Conservation (phyloP, 2,329 filamentous ascomycete species). For the Stachybotrys chlorohalonatus region DNA sequence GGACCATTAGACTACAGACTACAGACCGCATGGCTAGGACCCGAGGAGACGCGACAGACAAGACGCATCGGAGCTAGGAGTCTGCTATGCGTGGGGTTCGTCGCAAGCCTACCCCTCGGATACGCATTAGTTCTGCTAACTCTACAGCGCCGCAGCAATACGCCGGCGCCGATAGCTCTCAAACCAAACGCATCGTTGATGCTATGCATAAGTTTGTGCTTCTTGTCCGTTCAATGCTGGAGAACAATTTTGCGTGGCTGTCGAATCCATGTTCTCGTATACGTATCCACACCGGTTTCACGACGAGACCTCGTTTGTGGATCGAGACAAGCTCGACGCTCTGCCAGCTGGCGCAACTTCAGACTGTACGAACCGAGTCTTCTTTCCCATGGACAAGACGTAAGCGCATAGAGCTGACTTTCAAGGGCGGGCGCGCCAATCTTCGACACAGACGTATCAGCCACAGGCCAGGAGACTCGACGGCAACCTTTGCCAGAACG, state of each 20-base stretch:
- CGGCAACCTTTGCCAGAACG: constrained; percentile 32
- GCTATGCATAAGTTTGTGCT: constrained; percentile 39
- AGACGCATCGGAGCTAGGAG: constrained; percentile 44
- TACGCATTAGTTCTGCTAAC: too few species aligned
- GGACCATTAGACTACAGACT: constrained; percentile 32
- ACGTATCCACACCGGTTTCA: constrained; percentile 16
- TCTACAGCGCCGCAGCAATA: constrained; percentile 13
- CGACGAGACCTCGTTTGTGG: constrained; percentile 29
- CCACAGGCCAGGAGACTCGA: constrained; percentile 31
- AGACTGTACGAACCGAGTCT: constrained; percentile 18
- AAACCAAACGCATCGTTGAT: constrained; percentile 33
- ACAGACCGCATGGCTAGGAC: constrained; percentile 53
- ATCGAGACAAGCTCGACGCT: constrained; percentile 40
- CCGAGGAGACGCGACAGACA: constrained; percentile 29
- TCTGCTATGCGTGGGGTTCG: not conserved
- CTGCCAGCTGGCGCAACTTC: constrained; percentile 36
- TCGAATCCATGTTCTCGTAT: constrained; percentile 17
- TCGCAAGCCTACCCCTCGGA: constrained; percentile 13
- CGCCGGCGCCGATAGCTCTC: constrained; percentile 35
- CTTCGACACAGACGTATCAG: constrained; percentile 41
- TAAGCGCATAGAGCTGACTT: too few species aligned
- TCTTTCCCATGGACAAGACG: not conserved
- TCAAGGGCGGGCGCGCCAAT: constrained; percentile 39
- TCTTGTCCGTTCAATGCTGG: constrained; percentile 44
- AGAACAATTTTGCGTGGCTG: constrained; percentile 31